These are phyloP conservation scores for Acanthamoeba royreba DNA, from an alignment of 208 protist genomes.

Conservation along the genomic window DNA sequence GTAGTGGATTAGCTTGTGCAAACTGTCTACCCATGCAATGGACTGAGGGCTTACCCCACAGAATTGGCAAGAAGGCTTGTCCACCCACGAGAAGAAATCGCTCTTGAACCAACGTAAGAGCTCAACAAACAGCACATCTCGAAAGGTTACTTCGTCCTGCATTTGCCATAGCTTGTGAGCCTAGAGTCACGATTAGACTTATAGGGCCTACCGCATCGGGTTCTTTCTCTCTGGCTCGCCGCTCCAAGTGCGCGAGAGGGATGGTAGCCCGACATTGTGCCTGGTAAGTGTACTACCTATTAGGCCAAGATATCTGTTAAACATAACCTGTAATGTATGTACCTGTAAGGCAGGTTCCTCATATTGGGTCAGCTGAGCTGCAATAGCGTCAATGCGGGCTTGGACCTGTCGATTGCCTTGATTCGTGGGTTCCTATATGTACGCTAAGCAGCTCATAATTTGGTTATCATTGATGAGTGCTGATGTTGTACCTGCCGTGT, in stretches of 20 bases:
- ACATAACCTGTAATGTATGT: not conserved
- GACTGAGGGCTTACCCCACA: slow-evolving; percentile 4
- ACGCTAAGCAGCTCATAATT: not conserved
- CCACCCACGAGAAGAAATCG: slow-evolving; percentile 73
- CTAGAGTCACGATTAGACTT: not conserved
- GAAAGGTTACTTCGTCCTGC: not conserved
- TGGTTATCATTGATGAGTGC: not conserved
- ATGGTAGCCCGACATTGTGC: not conserved
- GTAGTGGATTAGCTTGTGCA: not conserved
- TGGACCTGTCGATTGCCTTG: not conserved
- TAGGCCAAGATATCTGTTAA: not conserved
- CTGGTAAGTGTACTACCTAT: not conserved
- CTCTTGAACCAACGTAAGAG: slow-evolving; percentile 73
- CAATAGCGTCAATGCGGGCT: not conserved
- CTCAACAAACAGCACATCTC: slow-evolving; percentile 49
- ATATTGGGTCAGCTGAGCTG: not conserved
- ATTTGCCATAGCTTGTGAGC: not conserved
- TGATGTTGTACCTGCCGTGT: not conserved
- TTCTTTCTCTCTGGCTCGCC: not conserved
- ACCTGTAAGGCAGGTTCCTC: not conserved
- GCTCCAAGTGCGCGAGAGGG: not conserved
- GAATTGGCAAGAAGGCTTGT: slow-evolving; percentile 54
- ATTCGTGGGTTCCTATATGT: not conserved
- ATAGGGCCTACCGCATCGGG: not conserved
- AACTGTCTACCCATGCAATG: not conserved